Base-by-base conservation (phyloP, 495 filamentous ascomycete genomes). In the Venustampulla echinocandica region DNA sequence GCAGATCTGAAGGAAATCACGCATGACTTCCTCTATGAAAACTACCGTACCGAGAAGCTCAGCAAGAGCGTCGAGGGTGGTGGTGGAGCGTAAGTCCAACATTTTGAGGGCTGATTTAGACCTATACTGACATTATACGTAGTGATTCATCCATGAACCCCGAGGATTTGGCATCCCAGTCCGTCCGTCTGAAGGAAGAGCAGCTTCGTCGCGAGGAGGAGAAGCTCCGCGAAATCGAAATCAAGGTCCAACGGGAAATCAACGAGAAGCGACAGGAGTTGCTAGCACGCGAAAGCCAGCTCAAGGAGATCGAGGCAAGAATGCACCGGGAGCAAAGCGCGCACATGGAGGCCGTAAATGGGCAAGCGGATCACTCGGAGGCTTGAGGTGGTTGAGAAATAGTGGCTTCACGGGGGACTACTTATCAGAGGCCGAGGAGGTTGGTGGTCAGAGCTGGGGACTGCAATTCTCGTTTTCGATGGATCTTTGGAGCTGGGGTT, bases 21-120 rank as follows among this genome's bases (percentile, higher is more conserved):
- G 25, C 93, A 98, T 64, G 92, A 97, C 62, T 98, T 98, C 84
- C 77, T 98, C 25, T 98, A 98, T 64, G 92, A 98, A 64, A 98
- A 98, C 72, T 98, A 98, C 77, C 87, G 92, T 85, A 98, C 92
- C 59, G 93, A 98, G 84, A 96, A 96, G 71, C 82, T 98, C 52
- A 93, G 86, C 76, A 98, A 97, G 85, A 95, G 89, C 64, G 90
- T 96, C 44, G 90, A 95, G 60, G 89, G 89, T 65, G 85, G 84
- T 63, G 77, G 79, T 67, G 73, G 78, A 74, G 76, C 79, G 90
- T 96, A 85, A 53, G 88, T 85, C 39, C 32, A 43, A 25, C 21
- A 21, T 36, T 32, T 48, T 42, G 25, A 46, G 18, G n/a, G n/a
- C 9, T 37, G 19, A 25, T 17, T 14, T 42, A 40, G 30, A 13